Percentiles rank a stretch among this genome's conserved stretches.
These are phyloP conservation scores for Malassezia vespertilionis DNA, from an alignment of 1,284 basidiomycete genomes.

Conservation along the genomic window DNA sequence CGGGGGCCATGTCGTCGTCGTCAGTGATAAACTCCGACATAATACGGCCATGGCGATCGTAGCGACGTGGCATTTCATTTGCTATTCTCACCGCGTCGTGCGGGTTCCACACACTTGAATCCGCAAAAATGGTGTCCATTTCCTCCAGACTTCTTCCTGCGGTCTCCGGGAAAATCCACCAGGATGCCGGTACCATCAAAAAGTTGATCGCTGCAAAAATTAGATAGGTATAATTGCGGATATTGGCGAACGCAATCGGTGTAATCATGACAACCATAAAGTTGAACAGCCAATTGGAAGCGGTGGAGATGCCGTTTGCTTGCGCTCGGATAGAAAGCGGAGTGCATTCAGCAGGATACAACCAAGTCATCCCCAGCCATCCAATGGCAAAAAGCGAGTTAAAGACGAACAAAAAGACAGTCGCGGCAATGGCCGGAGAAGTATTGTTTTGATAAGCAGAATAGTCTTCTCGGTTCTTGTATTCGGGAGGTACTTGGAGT, in stretches of 20 bases:
- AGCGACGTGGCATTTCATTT: slow-evolving; percentile 29
- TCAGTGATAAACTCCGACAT: too few species aligned
- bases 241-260: slow-evolving; percentile 24
- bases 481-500: background rate
- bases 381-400: slow-evolving; percentile 44
- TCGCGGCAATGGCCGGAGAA: slow-evolving; percentile 5
- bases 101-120: slow-evolving; percentile 34
- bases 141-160: slow-evolving; percentile 38
- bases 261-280: slow-evolving; percentile 41
- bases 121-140: slow-evolving; percentile 38
- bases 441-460: background rate
- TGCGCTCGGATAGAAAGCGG: slow-evolving; percentile 36
- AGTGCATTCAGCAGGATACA: slow-evolving; percentile 46
- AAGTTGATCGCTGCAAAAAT: slow-evolving; percentile 32
- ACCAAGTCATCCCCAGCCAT: slow-evolving; percentile 46
- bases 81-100: slow-evolving; percentile 38
- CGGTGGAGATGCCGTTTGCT: slow-evolving; percentile 40
- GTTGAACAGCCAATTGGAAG: slow-evolving; percentile 42
- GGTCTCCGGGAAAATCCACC: slow-evolving; percentile 41
- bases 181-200: slow-evolving; percentile 24
- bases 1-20: background rate
- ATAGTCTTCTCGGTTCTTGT: too few species aligned
- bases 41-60: slow-evolving; percentile 32
- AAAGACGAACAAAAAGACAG: slow-evolving; percentile 25
- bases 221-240: slow-evolving; percentile 26